These are phyloP conservation scores for Fusarium torulosum DNA, from an alignment of 2,329 filamentous ascomycete genomes.

Conservation along the genomic window DNA sequence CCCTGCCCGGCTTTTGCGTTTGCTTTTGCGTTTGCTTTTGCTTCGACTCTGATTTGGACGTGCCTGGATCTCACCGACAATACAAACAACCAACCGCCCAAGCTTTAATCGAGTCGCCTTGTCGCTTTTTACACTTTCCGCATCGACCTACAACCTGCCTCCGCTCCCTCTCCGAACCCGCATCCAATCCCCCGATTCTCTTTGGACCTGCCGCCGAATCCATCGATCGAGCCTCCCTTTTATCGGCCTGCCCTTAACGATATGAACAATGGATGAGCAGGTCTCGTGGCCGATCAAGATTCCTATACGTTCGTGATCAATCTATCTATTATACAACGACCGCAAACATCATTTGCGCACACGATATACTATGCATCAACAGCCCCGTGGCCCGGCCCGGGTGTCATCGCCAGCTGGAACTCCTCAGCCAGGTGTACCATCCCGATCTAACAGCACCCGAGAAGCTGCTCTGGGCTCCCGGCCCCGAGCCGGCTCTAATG, in stretches of 20 bases:
- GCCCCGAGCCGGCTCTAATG: slow-evolving; percentile 60
- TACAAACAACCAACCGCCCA: slow-evolving; percentile 20
- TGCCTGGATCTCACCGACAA: slow-evolving; percentile 43
- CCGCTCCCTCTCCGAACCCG: slow-evolving; percentile 18
- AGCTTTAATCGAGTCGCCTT: slow-evolving; percentile 11
- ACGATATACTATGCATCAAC: slow-evolving; percentile 81
- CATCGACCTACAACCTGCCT: slow-evolving; percentile 24
- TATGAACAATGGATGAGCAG: slow-evolving; percentile 53
- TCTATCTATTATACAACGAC: slow-evolving; percentile 24
- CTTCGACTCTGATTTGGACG: slow-evolving; percentile 10
- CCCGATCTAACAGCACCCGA: slow-evolving; percentile 80
- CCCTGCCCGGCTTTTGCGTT: slow-evolving; percentile 7
- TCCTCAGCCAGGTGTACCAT: slow-evolving; percentile 74
- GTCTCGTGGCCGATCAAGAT: slow-evolving; percentile 51
- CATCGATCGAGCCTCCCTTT: slow-evolving; percentile 16
- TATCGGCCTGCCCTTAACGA: slow-evolving; percentile 32
- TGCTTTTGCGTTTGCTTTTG: slow-evolving; percentile 4
- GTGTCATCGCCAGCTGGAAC: slow-evolving; percentile 79
- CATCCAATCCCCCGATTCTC: background rate
- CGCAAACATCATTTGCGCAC: slow-evolving; percentile 14
- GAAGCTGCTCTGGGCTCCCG: slow-evolving; percentile 64
- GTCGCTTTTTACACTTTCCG: slow-evolving; percentile 39
- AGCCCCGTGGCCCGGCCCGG: slow-evolving; percentile 80
- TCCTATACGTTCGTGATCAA: slow-evolving; percentile 50
- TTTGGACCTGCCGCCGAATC: slow-evolving; percentile 16